Evolutionary conservation across 2,329 filamentous ascomycete genomes (phyloP).

Genomic region (Ceratocystis ficicola): DNA sequence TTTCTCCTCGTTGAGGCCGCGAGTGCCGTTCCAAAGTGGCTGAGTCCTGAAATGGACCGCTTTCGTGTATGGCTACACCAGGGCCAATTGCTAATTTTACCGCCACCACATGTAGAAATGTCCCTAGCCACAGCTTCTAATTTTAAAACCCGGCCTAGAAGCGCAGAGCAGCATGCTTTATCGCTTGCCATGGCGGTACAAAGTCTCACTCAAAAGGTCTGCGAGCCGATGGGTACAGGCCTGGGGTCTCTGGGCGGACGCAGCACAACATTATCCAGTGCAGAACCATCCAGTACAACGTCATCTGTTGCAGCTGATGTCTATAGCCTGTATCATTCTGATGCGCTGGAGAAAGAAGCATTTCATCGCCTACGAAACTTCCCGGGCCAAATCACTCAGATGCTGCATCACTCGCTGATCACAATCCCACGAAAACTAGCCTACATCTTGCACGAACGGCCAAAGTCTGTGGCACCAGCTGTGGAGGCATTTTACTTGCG

Average conservation of each 20-base stretch:
- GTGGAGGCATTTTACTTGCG: constrained; percentile 88
- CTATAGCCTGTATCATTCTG: constrained; percentile 50
- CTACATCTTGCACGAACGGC: constrained; percentile 61
- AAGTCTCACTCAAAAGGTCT: constrained; percentile 4
- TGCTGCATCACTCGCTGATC: constrained; percentile 62
- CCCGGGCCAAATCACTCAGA: constrained; percentile 59
- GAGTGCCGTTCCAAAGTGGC: constrained; percentile 73
- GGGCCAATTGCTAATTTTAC: constrained; percentile 63
- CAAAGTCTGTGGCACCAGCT: constrained; percentile 66
- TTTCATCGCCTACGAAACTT: constrained; percentile 83
- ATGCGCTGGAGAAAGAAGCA: constrained; percentile 70
- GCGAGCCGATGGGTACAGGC: background rate
- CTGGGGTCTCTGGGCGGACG: background rate
- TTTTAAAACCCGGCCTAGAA: background rate
- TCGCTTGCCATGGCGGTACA: constrained; percentile 7
- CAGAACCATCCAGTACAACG: too few relatives aligned
- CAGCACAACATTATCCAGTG: background rate
- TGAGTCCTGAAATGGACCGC: constrained; percentile 79
- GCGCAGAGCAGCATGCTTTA: background rate
- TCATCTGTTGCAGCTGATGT: background rate
- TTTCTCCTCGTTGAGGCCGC: constrained; percentile 92
- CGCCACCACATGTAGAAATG: constrained; percentile 45
- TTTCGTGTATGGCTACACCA: constrained; percentile 83
- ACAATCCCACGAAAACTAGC: constrained; percentile 73
- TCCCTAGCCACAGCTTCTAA: background rate